Conservation (phyloP, 2,329 filamentous ascomycete species). For the Verticillium zaregamsianum region DNA sequence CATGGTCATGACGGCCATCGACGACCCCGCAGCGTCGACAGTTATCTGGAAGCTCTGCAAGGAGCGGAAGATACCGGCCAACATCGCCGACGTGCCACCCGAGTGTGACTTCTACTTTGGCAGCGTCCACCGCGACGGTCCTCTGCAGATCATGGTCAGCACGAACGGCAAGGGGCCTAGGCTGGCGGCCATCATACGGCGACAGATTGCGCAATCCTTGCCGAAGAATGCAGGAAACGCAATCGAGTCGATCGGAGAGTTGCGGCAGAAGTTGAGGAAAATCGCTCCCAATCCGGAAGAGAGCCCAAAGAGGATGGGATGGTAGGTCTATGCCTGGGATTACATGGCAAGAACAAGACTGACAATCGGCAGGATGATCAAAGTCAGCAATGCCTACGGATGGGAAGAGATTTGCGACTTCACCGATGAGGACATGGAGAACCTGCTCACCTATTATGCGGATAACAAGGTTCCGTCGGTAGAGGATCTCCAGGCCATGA, state of each 20-base stretch:
- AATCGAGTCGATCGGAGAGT: constrained; percentile 75
- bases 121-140: constrained; percentile 89
- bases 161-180: constrained; percentile 96
- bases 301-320: constrained; percentile 84
- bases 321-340: constrained; percentile 46
- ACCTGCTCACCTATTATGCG: constrained; percentile 71
- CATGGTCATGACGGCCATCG: constrained; percentile 91
- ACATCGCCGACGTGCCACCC: constrained; percentile 93
- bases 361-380: constrained; percentile 67
- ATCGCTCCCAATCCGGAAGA: constrained; percentile 69
- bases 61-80: constrained; percentile 75
- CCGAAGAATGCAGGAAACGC: constrained; percentile 80
- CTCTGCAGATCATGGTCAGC: constrained; percentile 96
- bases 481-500: constrained; percentile 51
- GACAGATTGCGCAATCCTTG: constrained; percentile 72
- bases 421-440: constrained; percentile 79
- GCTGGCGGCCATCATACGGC: constrained; percentile 79
- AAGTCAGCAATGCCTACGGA: constrained; percentile 81
- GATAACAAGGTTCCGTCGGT: constrained; percentile 51
- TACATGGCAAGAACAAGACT: background rate
- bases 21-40: constrained; percentile 87
- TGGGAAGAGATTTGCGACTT: constrained; percentile 82
- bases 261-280: constrained; percentile 75
- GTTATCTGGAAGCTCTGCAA: constrained; percentile 93
- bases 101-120: constrained; percentile 99